Evolutionary conservation across 192 early-diverging fungal genomes (phyloP).

Genomic region (Backusella macrospora): DNA sequence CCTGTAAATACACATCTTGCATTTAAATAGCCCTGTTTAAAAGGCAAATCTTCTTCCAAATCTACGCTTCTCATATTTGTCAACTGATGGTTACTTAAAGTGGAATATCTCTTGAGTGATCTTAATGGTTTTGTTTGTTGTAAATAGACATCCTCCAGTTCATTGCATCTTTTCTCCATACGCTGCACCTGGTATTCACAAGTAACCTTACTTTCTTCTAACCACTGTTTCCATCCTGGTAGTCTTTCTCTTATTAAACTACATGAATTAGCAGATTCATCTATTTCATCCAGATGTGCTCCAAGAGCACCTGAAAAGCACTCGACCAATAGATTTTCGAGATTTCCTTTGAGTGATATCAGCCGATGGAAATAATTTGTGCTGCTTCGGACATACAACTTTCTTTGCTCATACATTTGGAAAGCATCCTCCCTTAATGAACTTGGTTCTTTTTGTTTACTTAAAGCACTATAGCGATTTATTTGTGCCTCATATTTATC

Average conservation of each 20-base stretch:
- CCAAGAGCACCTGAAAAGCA: conserved; percentile 50
- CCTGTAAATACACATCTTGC: conserved; percentile 42
- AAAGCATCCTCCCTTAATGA: conserved; percentile 74
- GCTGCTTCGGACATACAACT: conserved; percentile 59
- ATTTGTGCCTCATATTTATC: conserved; percentile 69
- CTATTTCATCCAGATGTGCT: conserved; percentile 46
- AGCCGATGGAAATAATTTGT: conserved; percentile 56
- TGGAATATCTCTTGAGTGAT: conserved; percentile 27
- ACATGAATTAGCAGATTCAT: conserved; percentile 41
- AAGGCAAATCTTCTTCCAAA: not conserved
- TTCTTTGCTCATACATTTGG: conserved; percentile 66
- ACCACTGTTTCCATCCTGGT: conserved; percentile 42
- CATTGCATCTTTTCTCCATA: conserved; percentile 26
- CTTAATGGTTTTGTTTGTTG: conserved; percentile 23
- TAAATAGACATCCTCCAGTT: conserved; percentile 37
- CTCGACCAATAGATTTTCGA: conserved; percentile 52
- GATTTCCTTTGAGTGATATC: conserved; percentile 55
- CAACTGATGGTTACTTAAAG: not conserved
- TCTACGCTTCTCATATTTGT: not conserved
- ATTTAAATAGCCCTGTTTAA: conserved; percentile 70
- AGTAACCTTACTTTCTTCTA: conserved; percentile 41
- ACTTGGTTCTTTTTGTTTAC: conserved; percentile 66
- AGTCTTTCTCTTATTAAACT: conserved; percentile 39
- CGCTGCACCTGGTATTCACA: conserved; percentile 33
- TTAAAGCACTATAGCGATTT: conserved; percentile 56